These are phyloP conservation scores for Endocalyx cinctus DNA, from an alignment of 2,329 filamentous ascomycete genomes.

Conservation along the genomic window DNA sequence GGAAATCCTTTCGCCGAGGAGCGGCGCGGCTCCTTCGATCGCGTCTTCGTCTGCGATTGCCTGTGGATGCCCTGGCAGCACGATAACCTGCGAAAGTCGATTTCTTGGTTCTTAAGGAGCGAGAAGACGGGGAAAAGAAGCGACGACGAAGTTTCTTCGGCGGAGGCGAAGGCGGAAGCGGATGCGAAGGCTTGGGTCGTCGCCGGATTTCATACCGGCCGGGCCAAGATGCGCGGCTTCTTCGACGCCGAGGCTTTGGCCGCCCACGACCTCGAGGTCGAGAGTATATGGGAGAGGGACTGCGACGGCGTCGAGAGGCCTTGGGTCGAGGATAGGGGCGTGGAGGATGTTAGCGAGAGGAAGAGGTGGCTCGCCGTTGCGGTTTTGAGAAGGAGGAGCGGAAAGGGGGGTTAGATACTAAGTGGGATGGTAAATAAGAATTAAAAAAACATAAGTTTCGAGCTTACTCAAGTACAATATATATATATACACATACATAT, in stretches of 20 bases:
- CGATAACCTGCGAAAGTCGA: conserved; percentile 57
- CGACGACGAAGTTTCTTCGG: no score
- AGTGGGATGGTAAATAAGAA: conserved; percentile 1
- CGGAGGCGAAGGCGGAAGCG: conserved; percentile 16
- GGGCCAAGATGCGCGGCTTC: conserved; percentile 61
- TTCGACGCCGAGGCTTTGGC: conserved; percentile 47
- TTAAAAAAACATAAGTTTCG: conserved; percentile 1
- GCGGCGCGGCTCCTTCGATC: conserved; percentile 44
- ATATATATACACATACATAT: conserved; percentile 5
- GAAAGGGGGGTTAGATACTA: neutral
- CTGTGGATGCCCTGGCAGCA: conserved; percentile 74
- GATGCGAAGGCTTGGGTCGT: conserved; percentile 58
- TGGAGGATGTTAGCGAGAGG: conserved; percentile 55
- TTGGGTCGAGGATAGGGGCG: conserved; percentile 57
- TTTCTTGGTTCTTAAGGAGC: conserved; percentile 55
- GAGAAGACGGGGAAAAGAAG: no score
- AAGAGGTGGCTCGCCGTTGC: conserved; percentile 69
- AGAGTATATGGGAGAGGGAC: conserved; percentile 65
- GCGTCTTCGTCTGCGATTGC: conserved; percentile 67
- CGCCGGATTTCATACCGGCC: conserved; percentile 68
- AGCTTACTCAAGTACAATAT: neutral
- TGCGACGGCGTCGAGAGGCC: conserved; percentile 57
- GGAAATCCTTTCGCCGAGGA: conserved; percentile 45
- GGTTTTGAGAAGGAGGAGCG: conserved; percentile 37
- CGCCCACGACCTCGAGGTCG: conserved; percentile 52